Evolutionary conservation across 768 basidiomycete genomes (phyloP), one percentile per base, ranked within the genome.

Genomic region (Lactarius akahatsu): DNA sequence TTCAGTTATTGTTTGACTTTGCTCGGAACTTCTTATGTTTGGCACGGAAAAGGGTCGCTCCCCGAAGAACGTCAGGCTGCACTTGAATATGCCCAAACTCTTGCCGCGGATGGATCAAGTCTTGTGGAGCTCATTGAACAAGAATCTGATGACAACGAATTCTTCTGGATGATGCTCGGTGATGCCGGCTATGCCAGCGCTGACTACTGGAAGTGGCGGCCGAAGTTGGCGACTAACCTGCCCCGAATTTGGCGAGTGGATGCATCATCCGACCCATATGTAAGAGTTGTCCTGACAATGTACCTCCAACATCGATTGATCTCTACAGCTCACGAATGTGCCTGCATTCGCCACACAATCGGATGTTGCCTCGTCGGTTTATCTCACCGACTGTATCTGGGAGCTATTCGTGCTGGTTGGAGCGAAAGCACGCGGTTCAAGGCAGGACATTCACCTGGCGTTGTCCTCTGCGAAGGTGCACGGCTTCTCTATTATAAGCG

Each of bases 141-240:
- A n/a, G 83, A 85, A 70, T 81, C 81, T 61, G 87, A 88, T 47
- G 79, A 80, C 18, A 88, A 92, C 62, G 89, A 92, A 66, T 86
- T 92, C 83, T 92, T 94, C 73, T 92, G 92, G 90, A 87, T 91
- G 85, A 83, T 90, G 43, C 80, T 94, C 3, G 92, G 92, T n/a
- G 85, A 90, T 28, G 81, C 85, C 2, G 82, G 83, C 2, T 92
- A 87, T 73, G 91, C 91, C 3, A 86, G 83, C 52, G 92, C 92
- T 1, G 85, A 93, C 70, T 89, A 93, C 74, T 94, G 92, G 92
- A 83, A 75, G 72, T 94, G 91, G 89, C 82, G 88, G 71, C 75
- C 76, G 30, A 74, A 71, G 20, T 74, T 78, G n/a, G 62, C 73
- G 50, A 72, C 74, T 8, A 50, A 20, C 71, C 75, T 8, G 80